phyloP scores from a whole-genome alignment of 2,329 filamentous ascomycete species.

The Trichoderma afroharzianum region DNA sequence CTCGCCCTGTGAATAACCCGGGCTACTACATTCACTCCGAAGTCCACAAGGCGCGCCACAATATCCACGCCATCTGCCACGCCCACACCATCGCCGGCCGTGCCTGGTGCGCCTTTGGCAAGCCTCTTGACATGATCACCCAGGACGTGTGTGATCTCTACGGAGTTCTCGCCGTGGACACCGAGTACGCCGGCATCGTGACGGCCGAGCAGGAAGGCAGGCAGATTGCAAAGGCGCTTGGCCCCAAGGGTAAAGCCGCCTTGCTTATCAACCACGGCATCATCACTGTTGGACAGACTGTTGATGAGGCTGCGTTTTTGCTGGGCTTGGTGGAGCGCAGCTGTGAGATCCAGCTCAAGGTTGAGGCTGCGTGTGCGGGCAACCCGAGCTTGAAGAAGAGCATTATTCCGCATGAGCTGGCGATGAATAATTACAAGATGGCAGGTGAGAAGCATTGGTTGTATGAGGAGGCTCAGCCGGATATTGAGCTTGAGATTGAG shows the following conservation, averaged over 20 bases:
- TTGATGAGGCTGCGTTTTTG: constrained; percentile 70
- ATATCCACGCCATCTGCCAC: constrained; percentile 66
- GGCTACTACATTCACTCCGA: constrained; percentile 69
- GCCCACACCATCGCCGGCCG: constrained; percentile 64
- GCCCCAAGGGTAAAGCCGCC: constrained; percentile 53
- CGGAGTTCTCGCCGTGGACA: constrained; percentile 57
- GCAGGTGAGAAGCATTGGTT: constrained; percentile 44
- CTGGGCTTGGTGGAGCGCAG: constrained; percentile 66
- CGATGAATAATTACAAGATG: constrained; percentile 40
- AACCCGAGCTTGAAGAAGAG: constrained; percentile 39
- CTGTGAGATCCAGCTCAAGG: constrained; percentile 64
- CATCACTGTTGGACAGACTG: constrained; percentile 65
- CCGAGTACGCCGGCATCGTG: constrained; percentile 53
- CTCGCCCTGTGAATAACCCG: constrained; percentile 60
- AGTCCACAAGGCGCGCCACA: constrained; percentile 61
- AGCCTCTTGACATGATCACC: constrained; percentile 66
- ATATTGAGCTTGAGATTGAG: constrained; percentile 45
- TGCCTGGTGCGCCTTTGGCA: constrained; percentile 64
- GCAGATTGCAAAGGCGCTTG: constrained; percentile 60
- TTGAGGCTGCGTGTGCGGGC: constrained; percentile 59
- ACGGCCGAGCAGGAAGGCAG: constrained; percentile 62
- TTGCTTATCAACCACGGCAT: constrained; percentile 71
- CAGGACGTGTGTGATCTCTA: constrained; percentile 65
- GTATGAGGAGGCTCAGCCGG: constrained; percentile 45
- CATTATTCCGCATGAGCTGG: constrained; percentile 39